These are phyloP conservation scores for Phylloporus sp. DNA, from an alignment of 768 basidiomycete genomes.

Conservation along the genomic window DNA sequence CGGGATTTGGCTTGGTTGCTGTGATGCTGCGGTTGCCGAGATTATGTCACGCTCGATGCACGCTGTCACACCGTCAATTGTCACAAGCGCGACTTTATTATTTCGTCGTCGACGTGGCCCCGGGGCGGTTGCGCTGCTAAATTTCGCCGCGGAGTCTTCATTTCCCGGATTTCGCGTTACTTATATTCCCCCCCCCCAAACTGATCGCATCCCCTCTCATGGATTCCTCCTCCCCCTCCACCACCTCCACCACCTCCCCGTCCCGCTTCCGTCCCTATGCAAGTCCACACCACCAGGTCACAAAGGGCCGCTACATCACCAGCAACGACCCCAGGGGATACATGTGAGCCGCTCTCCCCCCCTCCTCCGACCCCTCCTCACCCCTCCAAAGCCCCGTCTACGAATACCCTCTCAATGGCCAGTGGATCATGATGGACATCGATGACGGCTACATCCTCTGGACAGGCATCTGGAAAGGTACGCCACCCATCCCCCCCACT, in stretches of 20 bases:
- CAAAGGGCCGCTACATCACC: slow-evolving; percentile 83
- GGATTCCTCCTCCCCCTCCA: slow-evolving; percentile 38
- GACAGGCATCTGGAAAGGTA: slow-evolving; percentile 95
- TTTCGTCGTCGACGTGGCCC: slow-evolving; percentile 36
- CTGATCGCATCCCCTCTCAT: slow-evolving; percentile 25
- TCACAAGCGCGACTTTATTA: slow-evolving; percentile 30
- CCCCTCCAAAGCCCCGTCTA: slow-evolving; percentile 62
- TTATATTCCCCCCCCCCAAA: slow-evolving; percentile 17
- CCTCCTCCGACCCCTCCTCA: neutral
- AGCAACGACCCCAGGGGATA: slow-evolving; percentile 86
- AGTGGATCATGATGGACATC: slow-evolving; percentile 96
- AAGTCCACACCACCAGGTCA: slow-evolving; percentile 73
- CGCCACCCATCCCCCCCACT: slow-evolving; percentile 5
- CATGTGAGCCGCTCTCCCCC: slow-evolving; percentile 51
- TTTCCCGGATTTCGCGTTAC: slow-evolving; percentile 18
- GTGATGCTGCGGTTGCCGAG: slow-evolving; percentile 31
- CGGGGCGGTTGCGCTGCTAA: slow-evolving; percentile 27
- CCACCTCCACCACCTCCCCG: slow-evolving; percentile 21
- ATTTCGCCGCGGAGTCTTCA: slow-evolving; percentile 29
- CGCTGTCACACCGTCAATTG: slow-evolving; percentile 21
- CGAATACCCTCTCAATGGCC: slow-evolving; percentile 83
- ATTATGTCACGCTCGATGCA: slow-evolving; percentile 27
- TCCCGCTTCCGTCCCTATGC: slow-evolving; percentile 63
- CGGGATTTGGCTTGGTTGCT: slow-evolving; percentile 35
- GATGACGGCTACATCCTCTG: slow-evolving; percentile 90